Conservation (phyloP, 1,284 basidiomycete species). For the Heterobasidion parviporum region DNA sequence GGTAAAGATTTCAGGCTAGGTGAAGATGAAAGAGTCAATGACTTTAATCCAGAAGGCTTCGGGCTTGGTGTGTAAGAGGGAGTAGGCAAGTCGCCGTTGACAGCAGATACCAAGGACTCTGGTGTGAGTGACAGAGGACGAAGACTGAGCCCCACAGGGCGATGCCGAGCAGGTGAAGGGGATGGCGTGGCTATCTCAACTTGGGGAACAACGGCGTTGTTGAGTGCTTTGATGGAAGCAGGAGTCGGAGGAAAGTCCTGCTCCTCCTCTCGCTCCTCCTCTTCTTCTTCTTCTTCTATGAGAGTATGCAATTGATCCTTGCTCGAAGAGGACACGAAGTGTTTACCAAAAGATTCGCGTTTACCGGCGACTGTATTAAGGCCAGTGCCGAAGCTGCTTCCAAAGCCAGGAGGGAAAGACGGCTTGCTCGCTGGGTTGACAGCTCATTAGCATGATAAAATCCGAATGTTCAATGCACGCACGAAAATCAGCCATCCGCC, state of each 20-base stretch:
- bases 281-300: conserved; percentile 68
- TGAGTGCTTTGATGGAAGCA: conserved; percentile 8
- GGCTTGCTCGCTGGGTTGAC: conserved; percentile 35
- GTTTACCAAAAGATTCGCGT: conserved; percentile 71
- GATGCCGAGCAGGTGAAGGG: conserved; percentile 35
- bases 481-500: conserved; percentile 58
- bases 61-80: conserved; percentile 42
- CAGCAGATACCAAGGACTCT: conserved; percentile 29
- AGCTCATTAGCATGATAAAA: not conserved
- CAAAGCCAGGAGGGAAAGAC: conserved; percentile 40
- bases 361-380: conserved; percentile 42
- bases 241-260: conserved; percentile 14
- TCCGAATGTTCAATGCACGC: conserved; percentile 20
- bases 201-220: conserved; percentile 13
- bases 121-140: conserved; percentile 65
- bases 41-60: conserved; percentile 31
- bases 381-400: conserved; percentile 31
- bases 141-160: conserved; percentile 56
- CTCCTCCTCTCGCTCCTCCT: conserved; percentile 48
- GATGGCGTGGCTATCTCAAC: conserved; percentile 8
- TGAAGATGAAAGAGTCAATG: conserved; percentile 38
- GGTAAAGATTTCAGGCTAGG: conserved; percentile 17
- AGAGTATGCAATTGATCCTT: conserved; percentile 73
- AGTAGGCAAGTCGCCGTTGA: conserved; percentile 39
- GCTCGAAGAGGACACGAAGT: conserved; percentile 47